Base-by-base conservation (phyloP, 805 yeast species). In the Ogataea parapolymorpha region DNA sequence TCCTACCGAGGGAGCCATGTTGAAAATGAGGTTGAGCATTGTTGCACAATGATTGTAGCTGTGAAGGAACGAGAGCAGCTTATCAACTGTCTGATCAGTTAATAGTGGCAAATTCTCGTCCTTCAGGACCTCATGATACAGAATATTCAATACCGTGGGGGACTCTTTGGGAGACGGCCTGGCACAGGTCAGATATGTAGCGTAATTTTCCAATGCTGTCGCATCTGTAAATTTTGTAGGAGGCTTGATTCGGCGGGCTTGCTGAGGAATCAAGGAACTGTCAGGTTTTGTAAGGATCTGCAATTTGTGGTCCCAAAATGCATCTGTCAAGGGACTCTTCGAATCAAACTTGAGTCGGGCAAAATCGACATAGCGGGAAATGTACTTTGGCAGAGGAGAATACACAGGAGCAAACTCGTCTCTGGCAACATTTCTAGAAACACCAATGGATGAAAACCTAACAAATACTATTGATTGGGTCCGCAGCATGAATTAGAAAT, bases 21-120 rank as follows among this genome's bases (percentile, higher is more conserved):
- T 28, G 20, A 41, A 43, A 13, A 48, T 5, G 22, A 48, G n/a
- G 20, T 35, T 26, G 14, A 22, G 26, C 45, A 48, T 42, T 5
- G 31, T 23, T 8, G 37, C 22, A 24, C 35, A 26, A 9, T 39
- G 30, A 26, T 46, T 37, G 36, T 22, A 26, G 14, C 32, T 37
- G 28, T 39, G 33, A 20, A 41, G 39, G 22, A 36, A 41, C 6
- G 17, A 16, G 8, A 40, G 12, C 13, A 44, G 26, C 13, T 28
- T 24, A 4, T 27, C 14, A 11, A 44, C 31, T 7, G 18, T 12
- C 6, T 37, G 25, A 5, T 25, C 20, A 10, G 39, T 26, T n/a
- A 49, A 7, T 10, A 31, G 28, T 6, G 35, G 26, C 6, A 35
- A 7, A 32, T 42, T 39, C 3, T 20, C 10, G 12, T 18, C 18